Conservation (phyloP, 2,329 filamentous ascomycete genomes). For the Pestalotiopsis sp. region DNA sequence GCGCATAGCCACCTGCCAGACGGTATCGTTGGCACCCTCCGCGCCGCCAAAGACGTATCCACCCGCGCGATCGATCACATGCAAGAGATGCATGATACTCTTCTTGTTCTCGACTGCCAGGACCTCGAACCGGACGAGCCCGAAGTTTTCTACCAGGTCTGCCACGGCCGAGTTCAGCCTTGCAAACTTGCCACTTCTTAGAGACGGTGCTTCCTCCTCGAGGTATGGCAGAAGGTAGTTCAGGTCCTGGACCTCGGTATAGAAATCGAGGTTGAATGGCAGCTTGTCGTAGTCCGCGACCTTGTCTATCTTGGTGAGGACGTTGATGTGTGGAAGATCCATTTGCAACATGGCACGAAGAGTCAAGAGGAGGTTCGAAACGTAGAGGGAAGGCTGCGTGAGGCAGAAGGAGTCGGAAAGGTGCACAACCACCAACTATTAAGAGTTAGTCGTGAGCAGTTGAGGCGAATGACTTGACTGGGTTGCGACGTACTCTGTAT, state of each 20-base stretch:
- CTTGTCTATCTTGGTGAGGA: slow-evolving; percentile 98
- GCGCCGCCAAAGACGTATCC: slow-evolving; percentile 92
- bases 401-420: slow-evolving; percentile 93
- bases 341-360: slow-evolving; percentile 97
- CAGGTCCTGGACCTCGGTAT: slow-evolving; percentile 95
- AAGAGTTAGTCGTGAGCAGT: slow-evolving; percentile 27
- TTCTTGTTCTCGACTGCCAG: slow-evolving; percentile 95
- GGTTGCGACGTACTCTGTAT: slow-evolving; percentile 72
- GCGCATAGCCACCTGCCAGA: slow-evolving; percentile 97
- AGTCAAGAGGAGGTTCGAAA: slow-evolving; percentile 90
- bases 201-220: slow-evolving; percentile 73
- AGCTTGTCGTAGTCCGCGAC: slow-evolving; percentile 81
- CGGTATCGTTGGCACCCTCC: slow-evolving; percentile 89
- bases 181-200: slow-evolving; percentile 76
- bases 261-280: slow-evolving; percentile 95
- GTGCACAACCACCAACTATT: slow-evolving; percentile 87
- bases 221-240: slow-evolving; percentile 81
- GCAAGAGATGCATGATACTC: slow-evolving; percentile 91
- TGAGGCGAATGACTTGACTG: background rate
- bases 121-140: slow-evolving; percentile 88
- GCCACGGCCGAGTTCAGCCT: slow-evolving; percentile 86
- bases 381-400: slow-evolving; percentile 90
- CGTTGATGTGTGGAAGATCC: slow-evolving; percentile 93
- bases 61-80: slow-evolving; percentile 86
- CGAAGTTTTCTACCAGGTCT: slow-evolving; percentile 85